A percentile compares a stretch with the other conserved stretches of the same genome.
Conservation (phyloP, 371 early-diverging fungal species). For the Circinella minor region DNA sequence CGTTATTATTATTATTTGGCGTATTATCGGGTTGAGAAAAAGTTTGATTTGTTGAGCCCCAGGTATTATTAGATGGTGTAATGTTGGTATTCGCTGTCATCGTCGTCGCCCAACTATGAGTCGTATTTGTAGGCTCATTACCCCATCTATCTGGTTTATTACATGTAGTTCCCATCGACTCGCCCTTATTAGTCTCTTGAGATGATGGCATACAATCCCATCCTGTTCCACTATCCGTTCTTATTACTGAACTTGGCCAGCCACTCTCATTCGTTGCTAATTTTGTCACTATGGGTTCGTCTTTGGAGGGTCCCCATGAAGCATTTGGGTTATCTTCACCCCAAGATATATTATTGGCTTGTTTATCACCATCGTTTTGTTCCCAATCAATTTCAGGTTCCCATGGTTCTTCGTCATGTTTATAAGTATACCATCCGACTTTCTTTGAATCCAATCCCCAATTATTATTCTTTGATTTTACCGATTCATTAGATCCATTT, state of each 20-base stretch:
- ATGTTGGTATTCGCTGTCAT: too few species aligned
- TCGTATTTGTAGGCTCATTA: background rate
- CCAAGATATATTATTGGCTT: conserved; percentile 14
- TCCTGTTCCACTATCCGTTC: conserved; percentile 3
- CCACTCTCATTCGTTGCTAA: background rate
- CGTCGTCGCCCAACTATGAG: too few species aligned
- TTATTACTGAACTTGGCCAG: background rate
- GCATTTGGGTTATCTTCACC: conserved; percentile 23
- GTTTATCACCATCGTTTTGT: background rate
- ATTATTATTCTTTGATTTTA: background rate
- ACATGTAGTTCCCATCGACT: background rate
- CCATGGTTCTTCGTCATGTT: conserved; percentile 27
- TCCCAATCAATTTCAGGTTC: conserved; percentile 29
- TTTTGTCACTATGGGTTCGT: background rate
- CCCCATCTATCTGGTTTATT: background rate
- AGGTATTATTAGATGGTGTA: background rate
- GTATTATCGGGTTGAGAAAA: too few species aligned
- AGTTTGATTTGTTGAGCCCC: background rate
- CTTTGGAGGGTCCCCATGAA: conserved; percentile 15
- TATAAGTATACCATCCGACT: conserved; percentile 29
- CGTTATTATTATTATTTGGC: too few species aligned
- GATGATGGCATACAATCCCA: conserved; percentile 3
- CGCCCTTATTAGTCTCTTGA: background rate
- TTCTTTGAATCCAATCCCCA: background rate
- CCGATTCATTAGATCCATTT: background rate